Conservation (phyloP, 768 basidiomycete genomes). For the Lactarius indigo region DNA sequence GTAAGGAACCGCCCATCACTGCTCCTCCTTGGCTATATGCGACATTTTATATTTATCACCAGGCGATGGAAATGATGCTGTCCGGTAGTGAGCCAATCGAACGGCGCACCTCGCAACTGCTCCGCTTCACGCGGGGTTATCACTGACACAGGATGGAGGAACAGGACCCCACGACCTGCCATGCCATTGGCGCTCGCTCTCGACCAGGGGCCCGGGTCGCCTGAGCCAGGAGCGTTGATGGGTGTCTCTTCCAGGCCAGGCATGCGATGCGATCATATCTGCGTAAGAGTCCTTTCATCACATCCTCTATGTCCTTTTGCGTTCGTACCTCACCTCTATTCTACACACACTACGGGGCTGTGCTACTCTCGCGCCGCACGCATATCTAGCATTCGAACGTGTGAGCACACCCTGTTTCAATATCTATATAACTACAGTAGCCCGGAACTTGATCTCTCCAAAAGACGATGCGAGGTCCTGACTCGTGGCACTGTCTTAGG, state of each 20-base stretch:
- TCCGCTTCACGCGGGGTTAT: slow-evolving; percentile 32
- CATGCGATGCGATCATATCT: background rate
- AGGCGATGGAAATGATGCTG: slow-evolving; percentile 35
- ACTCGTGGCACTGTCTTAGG: too few relatives aligned
- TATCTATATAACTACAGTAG: background rate
- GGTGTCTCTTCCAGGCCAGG: background rate
- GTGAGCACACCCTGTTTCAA: background rate
- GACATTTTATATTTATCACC: slow-evolving; percentile 22
- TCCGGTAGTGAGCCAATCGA: slow-evolving; percentile 15
- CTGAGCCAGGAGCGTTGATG: background rate
- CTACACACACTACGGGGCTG: background rate
- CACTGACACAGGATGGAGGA: slow-evolving; percentile 24
- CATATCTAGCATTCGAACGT: too few relatives aligned
- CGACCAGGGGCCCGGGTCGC: too few relatives aligned
- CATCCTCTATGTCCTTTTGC: background rate
- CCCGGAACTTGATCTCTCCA: background rate
- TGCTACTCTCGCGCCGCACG: too few relatives aligned
- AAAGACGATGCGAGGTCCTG: background rate
- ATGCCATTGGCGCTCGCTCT: slow-evolving; percentile 27
- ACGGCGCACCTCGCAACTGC: slow-evolving; percentile 28
- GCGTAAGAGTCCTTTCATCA: background rate
- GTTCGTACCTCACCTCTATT: background rate
- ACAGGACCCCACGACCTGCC: slow-evolving; percentile 29
- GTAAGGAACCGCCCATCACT: slow-evolving; percentile 38
- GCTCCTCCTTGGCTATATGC: background rate